Evolutionary conservation across 306 rosid genomes (phyloP).

Genomic region (Casuarina equisetifolia): DNA sequence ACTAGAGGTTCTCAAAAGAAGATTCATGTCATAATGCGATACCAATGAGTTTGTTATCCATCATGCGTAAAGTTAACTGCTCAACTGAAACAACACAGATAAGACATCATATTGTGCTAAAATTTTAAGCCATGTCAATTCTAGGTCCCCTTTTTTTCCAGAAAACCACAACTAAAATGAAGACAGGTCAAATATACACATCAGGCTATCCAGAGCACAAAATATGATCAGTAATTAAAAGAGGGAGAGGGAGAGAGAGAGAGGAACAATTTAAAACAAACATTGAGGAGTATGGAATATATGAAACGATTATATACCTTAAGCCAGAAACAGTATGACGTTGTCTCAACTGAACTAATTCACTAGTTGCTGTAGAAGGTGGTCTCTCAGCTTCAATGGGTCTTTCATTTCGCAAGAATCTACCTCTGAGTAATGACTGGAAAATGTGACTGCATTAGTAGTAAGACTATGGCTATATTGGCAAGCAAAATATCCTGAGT

Average conservation of each 20-base stretch:
- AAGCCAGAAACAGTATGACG: slow-evolving; percentile 93
- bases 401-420: slow-evolving; percentile 95
- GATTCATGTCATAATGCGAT: neutral
- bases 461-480: slow-evolving; percentile 13
- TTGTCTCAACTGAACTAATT: slow-evolving; percentile 87
- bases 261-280: slow-evolving; percentile 1
- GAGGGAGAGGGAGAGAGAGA: slow-evolving; percentile 7
- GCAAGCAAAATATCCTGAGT: slow-evolving; percentile 2
- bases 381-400: slow-evolving; percentile 92
- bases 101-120: neutral
- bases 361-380: slow-evolving; percentile 83
- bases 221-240: neutral
- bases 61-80: neutral
- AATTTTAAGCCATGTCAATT: neutral
- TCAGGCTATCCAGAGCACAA: neutral
- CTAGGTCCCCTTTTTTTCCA: neutral
- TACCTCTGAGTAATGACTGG: slow-evolving; percentile 97
- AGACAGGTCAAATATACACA: neutral
- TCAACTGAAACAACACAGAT: neutral
- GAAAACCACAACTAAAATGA: neutral
- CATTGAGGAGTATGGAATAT: slow-evolving; percentile 19
- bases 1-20: neutral
- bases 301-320: slow-evolving; percentile 52
- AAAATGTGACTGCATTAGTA: slow-evolving; percentile 38
- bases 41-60: neutral